Evolutionary conservation across 2,329 filamentous ascomycete genomes (phyloP).

Genomic region (Drechmeria coniospora): DNA sequence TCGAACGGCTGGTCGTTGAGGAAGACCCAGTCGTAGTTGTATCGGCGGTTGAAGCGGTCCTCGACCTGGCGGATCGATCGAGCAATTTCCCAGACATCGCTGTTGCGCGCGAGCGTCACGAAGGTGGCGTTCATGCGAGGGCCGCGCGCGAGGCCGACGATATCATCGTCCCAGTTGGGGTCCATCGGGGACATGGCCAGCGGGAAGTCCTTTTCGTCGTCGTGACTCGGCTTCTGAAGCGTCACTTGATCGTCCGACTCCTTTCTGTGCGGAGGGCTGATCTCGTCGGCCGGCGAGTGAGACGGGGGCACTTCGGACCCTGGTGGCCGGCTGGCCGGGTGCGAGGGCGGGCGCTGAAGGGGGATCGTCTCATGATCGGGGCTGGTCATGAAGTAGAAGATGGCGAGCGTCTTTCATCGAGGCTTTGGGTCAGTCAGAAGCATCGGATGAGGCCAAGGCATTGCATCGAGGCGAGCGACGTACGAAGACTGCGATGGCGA

Average conservation of each 20-base stretch:
- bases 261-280: constrained; percentile 1
- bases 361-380: constrained; percentile 36
- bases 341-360: too few species aligned
- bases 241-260: too few species aligned
- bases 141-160: constrained; percentile 40
- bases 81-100: constrained; percentile 91
- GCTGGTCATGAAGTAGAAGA: constrained; percentile 70
- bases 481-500: constrained; percentile 76
- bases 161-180: constrained; percentile 34
- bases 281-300: neutral
- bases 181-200: constrained; percentile 38
- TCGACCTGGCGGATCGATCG: constrained; percentile 92
- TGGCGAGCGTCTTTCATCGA: constrained; percentile 49
- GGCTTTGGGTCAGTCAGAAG: constrained; percentile 12
- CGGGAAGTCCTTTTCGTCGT: constrained; percentile 23
- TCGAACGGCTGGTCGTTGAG: constrained; percentile 93
- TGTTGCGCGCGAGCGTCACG: constrained; percentile 85
- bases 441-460: neutral
- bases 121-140: constrained; percentile 93
- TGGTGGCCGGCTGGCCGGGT: too few species aligned
- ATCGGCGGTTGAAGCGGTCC: constrained; percentile 94
- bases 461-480: constrained; percentile 17
- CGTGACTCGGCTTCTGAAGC: constrained; percentile 5
- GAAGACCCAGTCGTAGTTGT: constrained; percentile 98
- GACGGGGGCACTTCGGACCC: neutral